A percentile compares a stretch with the other conserved stretches of the same genome.
Conservation (phyloP, 202 grass and related monocot species). For the Panicum virgatum region DNA sequence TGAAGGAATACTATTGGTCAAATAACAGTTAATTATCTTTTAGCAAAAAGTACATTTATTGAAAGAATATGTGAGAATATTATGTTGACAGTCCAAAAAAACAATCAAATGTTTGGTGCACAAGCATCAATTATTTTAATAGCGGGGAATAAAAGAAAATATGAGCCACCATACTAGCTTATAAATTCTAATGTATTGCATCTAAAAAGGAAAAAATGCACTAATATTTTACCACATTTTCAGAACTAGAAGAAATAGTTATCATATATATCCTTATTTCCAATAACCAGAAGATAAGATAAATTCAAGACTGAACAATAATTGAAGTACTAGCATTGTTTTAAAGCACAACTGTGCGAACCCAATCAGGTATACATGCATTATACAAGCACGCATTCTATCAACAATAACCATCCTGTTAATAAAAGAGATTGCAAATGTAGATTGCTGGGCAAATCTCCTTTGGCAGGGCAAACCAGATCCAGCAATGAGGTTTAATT, state of each 20-base stretch:
- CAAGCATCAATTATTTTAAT: neutral
- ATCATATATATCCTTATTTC: no score
- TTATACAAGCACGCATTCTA: neutral
- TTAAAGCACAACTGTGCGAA: neutral
- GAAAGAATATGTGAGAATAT: neutral
- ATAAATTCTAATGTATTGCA: neutral
- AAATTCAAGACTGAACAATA: neutral
- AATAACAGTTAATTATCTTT: neutral
- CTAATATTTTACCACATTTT: no score
- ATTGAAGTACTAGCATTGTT: neutral
- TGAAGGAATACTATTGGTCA: neutral
- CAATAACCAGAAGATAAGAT: no score
- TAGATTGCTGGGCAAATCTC: slow-evolving; percentile 63
- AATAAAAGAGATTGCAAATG: slow-evolving; percentile 20
- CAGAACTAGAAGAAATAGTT: no score
- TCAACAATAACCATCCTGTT: neutral
- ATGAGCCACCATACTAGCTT: neutral
- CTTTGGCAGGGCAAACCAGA: slow-evolving; percentile 44
- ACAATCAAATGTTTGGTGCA: neutral
- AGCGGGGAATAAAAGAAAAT: neutral
- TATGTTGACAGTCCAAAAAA: neutral
- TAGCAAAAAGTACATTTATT: neutral
- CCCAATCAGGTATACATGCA: neutral
- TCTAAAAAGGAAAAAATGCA: no score
- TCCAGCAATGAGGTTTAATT: neutral